Conservation (phyloP, 2,329 filamentous ascomycete genomes). For the Ceratocystis ficicola region DNA sequence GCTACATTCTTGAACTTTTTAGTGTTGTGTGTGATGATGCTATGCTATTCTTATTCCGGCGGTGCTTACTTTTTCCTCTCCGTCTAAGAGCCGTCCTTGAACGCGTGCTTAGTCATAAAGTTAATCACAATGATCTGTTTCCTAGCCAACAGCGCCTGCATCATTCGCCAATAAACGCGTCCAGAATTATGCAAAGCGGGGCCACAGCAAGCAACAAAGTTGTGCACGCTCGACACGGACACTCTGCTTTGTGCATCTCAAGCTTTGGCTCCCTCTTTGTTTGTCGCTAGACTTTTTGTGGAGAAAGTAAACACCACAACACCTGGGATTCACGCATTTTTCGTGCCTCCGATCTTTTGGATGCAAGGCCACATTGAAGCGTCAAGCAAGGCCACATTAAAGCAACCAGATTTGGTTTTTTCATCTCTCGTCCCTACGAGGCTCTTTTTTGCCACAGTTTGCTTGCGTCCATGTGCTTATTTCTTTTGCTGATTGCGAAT, state of each 20-base stretch:
- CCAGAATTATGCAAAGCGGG: constrained; percentile 5
- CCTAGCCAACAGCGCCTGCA: background rate
- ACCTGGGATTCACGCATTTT: constrained; percentile 6
- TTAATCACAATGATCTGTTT: background rate
- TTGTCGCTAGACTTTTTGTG: constrained; percentile 5
- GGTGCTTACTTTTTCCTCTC: too few relatives aligned
- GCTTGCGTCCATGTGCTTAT: background rate
- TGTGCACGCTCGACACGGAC: background rate
- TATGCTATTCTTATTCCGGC: too few relatives aligned
- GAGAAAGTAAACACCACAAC: constrained; percentile 12
- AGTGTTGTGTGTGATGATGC: too few relatives aligned
- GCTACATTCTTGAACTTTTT: too few relatives aligned
- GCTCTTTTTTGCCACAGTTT: background rate
- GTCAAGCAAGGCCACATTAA: background rate
- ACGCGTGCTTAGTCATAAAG: background rate
- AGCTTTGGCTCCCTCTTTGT: background rate
- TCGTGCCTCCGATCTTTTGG: background rate
- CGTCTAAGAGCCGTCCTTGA: too few relatives aligned
- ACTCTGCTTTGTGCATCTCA: background rate
- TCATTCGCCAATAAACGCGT: constrained; percentile 10
- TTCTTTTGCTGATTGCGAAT: background rate
- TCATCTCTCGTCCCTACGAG: background rate
- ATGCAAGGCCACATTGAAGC: background rate
- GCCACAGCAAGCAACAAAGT: background rate
- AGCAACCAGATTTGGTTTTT: background rate